Evolutionary conservation across 164 flowering plant species (phyloP), one percentile per base, ranked within the genome.

Genomic region (Vitis labrusca): DNA sequence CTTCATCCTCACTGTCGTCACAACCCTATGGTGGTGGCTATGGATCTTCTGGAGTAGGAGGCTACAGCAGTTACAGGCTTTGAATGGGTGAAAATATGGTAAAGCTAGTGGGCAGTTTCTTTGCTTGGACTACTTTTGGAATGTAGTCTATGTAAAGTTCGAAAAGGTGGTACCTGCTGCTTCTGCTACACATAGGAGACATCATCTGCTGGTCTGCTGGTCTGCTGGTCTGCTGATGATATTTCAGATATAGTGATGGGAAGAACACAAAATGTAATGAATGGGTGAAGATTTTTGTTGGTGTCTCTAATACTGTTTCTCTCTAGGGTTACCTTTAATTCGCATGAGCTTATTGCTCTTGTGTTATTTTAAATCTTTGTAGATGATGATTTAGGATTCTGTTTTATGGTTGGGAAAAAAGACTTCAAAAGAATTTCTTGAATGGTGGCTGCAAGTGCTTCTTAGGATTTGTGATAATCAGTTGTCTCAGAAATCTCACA

Each of bases 31-130:
- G 86, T 23, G 84, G 85, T 19, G 85, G 86, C 27, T 86, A 86
- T 65, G 88, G 90, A 63, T 78, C 90, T 6, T 85, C 97, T 51
- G 85, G 89, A 48, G 32, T 81, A 15, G 91, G 91, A 61, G 86
- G 90, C 52, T 88, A 83, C 70, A 59, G 81, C 67, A 80, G 80
- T 67, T 89, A 54, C 76, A 83, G 92, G 84, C 77, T 83, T 67
- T 91, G 80, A 81, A 58, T 48, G 8, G 64, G 59, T 30, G 5
- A 49, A 11, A 50, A 60, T 10, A 10, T 48, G 37, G 13, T 29
- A 15, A 37, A 60, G 10, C 7, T 12, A 60, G 4, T 60, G 11
- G 15, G 29, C 10, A 27, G 63, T 60, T 30, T 27, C 63, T 60
- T 29, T 27, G 10, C 13, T 6, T 60, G 9, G 19, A 3, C 27